These are phyloP conservation scores for Carex parvula DNA, from an alignment of 176 grass and related monocot genomes.

Conservation along the genomic window DNA sequence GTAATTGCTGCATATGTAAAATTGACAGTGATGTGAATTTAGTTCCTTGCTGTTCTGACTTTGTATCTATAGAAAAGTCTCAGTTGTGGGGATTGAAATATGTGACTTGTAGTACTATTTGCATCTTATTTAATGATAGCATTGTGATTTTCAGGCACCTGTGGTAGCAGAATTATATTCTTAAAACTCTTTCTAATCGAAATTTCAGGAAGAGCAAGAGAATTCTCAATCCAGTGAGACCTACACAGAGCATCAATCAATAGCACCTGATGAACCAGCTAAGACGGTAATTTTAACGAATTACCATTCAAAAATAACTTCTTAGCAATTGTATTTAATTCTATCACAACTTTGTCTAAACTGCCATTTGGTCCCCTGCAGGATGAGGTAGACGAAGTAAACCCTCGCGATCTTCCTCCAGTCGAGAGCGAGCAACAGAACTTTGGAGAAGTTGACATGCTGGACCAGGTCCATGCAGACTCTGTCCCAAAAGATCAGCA, in stretches of 20 bases:
- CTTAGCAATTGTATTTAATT: neutral
- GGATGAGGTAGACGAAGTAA: conserved; percentile 8
- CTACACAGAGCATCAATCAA: conserved; percentile 4
- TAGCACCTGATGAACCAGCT: conserved; percentile 2
- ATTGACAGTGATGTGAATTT: neutral
- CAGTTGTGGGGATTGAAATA: neutral
- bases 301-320: neutral
- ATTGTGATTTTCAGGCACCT: neutral
- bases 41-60: neutral
- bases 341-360: neutral
- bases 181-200: neutral
- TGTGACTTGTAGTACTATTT: neutral
- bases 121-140: neutral
- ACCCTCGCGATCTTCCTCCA: neutral
- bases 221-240: conserved; percentile 27
- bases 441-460: conserved; percentile 6
- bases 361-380: conserved; percentile 5
- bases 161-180: neutral
- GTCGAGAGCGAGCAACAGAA: conserved; percentile 8
- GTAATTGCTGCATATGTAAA: neutral
- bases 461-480: conserved; percentile 18
- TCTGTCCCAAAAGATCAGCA: conserved; percentile 12
- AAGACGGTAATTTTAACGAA: conserved; percentile 20
- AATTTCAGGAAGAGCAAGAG: conserved; percentile 20
- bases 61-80: neutral